Base-by-base conservation (phyloP, 805 yeast species). In the Metschnikowia anglica region DNA sequence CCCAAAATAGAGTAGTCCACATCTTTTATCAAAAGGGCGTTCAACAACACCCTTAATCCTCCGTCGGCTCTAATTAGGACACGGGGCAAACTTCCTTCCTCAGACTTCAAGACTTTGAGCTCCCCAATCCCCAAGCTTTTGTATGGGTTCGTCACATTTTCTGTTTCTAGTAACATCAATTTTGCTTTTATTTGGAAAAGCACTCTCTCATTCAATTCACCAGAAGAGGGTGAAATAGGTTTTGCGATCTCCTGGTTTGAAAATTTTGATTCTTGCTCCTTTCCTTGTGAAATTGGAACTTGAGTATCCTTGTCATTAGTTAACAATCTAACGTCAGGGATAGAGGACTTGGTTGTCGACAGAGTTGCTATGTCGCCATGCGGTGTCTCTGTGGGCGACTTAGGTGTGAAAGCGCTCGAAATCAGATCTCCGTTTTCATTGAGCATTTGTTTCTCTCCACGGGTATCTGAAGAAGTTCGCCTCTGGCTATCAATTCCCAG, bases 51-150 rank as follows among this genome's bases (percentile, higher is more conserved):
- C 53, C 95, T 77, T 29, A 85, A 83, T 29, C 88, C 81, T 21
- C 96, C 97, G 43, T 90, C 98, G 0, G 97, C 87, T 56, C 98
- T 80, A 16, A 91, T 75, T 27, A 91, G 66, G 11, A 87, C 66
- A 60, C 98, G 79, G 2, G 81, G 60, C 58, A 87, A 87, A 17
- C 70, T 66, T 8, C 84, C 81, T 2, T 68, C 73, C 39, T 74
- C 74, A 54, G 83, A 74, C 44, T 75, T 79, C 42, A 91, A 68
- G 10, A 91, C 70, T 55, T 88, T 85, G 53, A 89, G 70, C 38
- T 83, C 90, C 3, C 98, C 98, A 2, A 89, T 70, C 10, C 98
- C 98, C 49, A 76, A 75, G 5, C 79, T 65, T 27, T 70, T 73
- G 58, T 85, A 87, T 9, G 78, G 79, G 11, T 57, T 55, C 10